Percentiles rank a stretch among this genome's conserved stretches.
Evolutionary conservation across 1,139 yeast species (phyloP).

Genomic region (Yamadazyma pseudoaaseri): DNA sequence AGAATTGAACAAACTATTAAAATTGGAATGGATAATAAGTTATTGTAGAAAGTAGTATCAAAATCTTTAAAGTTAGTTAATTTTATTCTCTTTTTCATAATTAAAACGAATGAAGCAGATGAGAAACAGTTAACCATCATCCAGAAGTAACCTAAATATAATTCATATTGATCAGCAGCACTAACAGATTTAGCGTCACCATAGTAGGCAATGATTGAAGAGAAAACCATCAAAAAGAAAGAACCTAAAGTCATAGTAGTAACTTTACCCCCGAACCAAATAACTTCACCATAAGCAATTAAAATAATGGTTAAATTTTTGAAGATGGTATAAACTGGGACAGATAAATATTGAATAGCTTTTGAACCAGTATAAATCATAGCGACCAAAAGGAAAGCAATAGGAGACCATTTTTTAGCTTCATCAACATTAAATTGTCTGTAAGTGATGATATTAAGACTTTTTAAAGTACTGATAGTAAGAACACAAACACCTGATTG

Average conservation of each 20-base stretch:
- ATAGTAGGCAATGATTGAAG: slow-evolving; percentile 91
- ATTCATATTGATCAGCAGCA: slow-evolving; percentile 39
- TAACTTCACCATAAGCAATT: slow-evolving; percentile 96
- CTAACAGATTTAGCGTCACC: slow-evolving; percentile 62
- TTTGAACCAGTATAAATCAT: slow-evolving; percentile 97
- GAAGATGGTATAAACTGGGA: slow-evolving; percentile 96
- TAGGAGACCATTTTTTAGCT: slow-evolving; percentile 94
- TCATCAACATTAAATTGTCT: slow-evolving; percentile 83
- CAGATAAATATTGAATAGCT: slow-evolving; percentile 86
- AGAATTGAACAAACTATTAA: slow-evolving; percentile 70
- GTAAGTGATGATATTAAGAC: slow-evolving; percentile 75
- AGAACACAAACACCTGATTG: slow-evolving; percentile 81
- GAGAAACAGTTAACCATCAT: slow-evolving; percentile 93
- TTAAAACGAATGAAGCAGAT: slow-evolving; percentile 87
- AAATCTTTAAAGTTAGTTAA: slow-evolving; percentile 95
- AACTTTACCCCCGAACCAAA: slow-evolving; percentile 95
- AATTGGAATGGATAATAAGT: slow-evolving; percentile 87
- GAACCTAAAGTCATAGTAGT: slow-evolving; percentile 88
- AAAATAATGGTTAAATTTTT: slow-evolving; percentile 94
- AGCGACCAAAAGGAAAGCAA: slow-evolving; percentile 79
- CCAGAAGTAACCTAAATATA: slow-evolving; percentile 91
- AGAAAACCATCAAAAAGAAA: slow-evolving; percentile 85
- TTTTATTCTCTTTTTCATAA: slow-evolving; percentile 97
- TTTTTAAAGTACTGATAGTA: slow-evolving; percentile 70
- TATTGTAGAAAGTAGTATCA: slow-evolving; percentile 98